Base-by-base conservation (phyloP, 2,329 filamentous ascomycete species). In the Phialophora macrospora region DNA sequence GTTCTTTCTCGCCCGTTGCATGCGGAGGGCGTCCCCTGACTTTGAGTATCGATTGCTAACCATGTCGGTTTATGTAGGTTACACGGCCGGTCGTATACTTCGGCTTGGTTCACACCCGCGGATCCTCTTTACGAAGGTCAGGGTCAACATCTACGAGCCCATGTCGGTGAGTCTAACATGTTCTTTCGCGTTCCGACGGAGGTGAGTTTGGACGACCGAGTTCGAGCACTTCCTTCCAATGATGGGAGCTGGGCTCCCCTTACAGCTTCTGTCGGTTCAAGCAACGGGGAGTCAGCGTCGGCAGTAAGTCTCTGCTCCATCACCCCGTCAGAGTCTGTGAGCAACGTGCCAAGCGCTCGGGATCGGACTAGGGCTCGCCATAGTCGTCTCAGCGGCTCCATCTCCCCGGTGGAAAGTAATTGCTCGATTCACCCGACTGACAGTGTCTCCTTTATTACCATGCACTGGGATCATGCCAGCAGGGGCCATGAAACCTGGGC, bases 361-460 rank as follows among this genome's bases (percentile, higher is more conserved):
- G 38, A 44, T 8, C 38, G 38, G 9, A 11, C 48, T 5, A 22
- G 48, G 20, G 22, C 22, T 26, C 48, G 48, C 48, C 48, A 52
- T 17, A 2, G 48, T 52, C 26, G 8, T 14, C 41, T 11, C 26
- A 4, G 41, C 17, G 14, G 20, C 1, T 12, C 26, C 20, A 4
- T 11, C 3, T 59, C 56, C 22, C 26, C 56, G 6, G 14, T 12
- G 14, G 26, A 26, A 5, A 48, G 41, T 11, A 41, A 17, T 44
- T 60, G 58, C 34, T 60, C 58, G 5, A 60, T 54, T 17, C 20
- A 8, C 7, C 58, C 58, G 0, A 54, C 20, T 4, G 46, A 60
- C 17, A 52, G 28, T 14, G 30, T 11, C 22, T 52, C 48, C 4
- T n/a, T 41, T n/a, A 24, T 41, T n/a, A 24, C 24, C 3, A 12